Evolutionary conservation across 78 protist species (phyloP), one percentile per base, ranked within the genome.

Genomic region (Corallochytrium limacisporum): DNA sequence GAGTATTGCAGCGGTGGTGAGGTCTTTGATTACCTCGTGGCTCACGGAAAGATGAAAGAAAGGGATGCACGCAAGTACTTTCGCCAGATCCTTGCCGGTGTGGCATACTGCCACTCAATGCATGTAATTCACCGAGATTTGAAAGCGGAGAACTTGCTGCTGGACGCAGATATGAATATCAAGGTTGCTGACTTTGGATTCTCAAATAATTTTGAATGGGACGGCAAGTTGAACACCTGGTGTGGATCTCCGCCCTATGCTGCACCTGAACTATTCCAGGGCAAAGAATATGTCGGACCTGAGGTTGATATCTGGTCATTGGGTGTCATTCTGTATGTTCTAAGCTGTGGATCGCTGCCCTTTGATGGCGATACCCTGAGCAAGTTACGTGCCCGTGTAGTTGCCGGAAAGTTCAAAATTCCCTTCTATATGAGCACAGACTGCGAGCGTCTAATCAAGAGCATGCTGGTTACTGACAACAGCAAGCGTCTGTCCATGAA

Each of bases 341-440:
- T 97, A 24, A 84, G 93, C 20, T 75, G 96, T 48, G 98, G 99
- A 7, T 38, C 72, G 32, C 83, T 97, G 39, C 99, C 99, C 13
- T 97, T 97, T 50, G 99, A 97, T 54, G 99, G 95, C 20, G 87
- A 79, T 3, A 75, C 74, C 69, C 83, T 93, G 37, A 78, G 83
- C 2, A 85, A 83, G 12, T 85, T 96, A 20, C 91, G 91, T 72
- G 81, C 79, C 62, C 86, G 89, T 62, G 91, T 95, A 22, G 57
- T 86, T 15, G 73, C 56, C 6, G 91, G 83, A 9, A 68, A 75
- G 31, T 86, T 76, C 53, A 12, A 54, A 2, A 47, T 81, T 4
- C 86, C 87, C 7, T 39, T 60, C 24, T 71, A 49, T 44, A 33
- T 86, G 37, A 63, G 77, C 0, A 54, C 76, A 33, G 74, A 68